Evolutionary conservation across 345 rosid species (phyloP).

Genomic region (Iberis pinnata): DNA sequence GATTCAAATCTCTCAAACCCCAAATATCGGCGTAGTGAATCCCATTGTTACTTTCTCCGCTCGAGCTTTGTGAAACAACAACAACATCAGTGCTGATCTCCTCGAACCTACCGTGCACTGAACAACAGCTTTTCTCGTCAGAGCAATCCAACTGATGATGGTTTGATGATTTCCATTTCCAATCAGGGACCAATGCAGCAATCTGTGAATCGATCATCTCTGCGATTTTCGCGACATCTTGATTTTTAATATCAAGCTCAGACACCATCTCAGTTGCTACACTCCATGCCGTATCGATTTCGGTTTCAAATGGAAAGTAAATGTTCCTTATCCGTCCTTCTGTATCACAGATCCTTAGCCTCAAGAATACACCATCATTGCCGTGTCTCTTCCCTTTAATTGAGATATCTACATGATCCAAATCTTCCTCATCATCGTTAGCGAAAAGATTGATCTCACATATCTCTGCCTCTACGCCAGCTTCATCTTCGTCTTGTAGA

Average conservation of each 20-base stretch:
- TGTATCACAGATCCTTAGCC: slow-evolving; percentile 72
- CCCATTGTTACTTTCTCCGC: neutral
- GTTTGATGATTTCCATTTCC: slow-evolving; percentile 46
- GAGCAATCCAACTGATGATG: slow-evolving; percentile 31
- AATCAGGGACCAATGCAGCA: slow-evolving; percentile 54
- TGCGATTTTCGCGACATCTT: slow-evolving; percentile 75
- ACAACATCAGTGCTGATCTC: slow-evolving; percentile 45
- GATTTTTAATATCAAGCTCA: slow-evolving; percentile 71
- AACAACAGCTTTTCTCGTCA: slow-evolving; percentile 36
- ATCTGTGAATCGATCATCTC: slow-evolving; percentile 84
- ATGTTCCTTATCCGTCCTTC: slow-evolving; percentile 82
- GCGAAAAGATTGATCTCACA: slow-evolving; percentile 54
- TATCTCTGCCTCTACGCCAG: slow-evolving; percentile 36
- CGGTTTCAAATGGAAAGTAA: slow-evolving; percentile 76
- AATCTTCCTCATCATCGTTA: slow-evolving; percentile 51
- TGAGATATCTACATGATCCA: slow-evolving; percentile 44
- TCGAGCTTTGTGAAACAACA: neutral
- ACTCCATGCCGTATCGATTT: slow-evolving; percentile 59
- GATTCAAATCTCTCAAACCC: slow-evolving; percentile 40
- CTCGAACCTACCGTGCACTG: slow-evolving; percentile 73
- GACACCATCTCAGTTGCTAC: slow-evolving; percentile 90
- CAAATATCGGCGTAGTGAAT: slow-evolving; percentile 50
- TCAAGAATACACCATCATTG: slow-evolving; percentile 68
- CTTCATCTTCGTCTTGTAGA: slow-evolving; percentile 49
- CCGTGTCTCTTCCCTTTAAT: slow-evolving; percentile 72